These are phyloP conservation scores for Irpex rosettiformis DNA, from an alignment of 1,284 basidiomycete species.

Conservation along the genomic window DNA sequence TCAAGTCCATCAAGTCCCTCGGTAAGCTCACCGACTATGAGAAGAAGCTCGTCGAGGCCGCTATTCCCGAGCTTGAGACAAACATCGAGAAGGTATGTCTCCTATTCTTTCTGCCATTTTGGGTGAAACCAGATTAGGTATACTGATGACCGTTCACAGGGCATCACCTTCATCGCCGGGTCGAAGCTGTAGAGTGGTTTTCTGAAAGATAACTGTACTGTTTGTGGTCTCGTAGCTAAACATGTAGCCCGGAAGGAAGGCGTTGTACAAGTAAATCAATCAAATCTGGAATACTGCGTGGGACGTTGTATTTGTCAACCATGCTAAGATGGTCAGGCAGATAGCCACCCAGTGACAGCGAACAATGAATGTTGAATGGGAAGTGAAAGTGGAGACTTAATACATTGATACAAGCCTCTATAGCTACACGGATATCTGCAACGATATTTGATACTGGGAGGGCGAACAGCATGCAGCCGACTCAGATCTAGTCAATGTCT, in stretches of 20 bases:
- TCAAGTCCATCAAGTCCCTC: constrained; percentile 76
- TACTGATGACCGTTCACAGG: constrained; percentile 11
- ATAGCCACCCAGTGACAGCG: neutral
- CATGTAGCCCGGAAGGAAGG: neutral
- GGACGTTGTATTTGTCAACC: too few relatives aligned
- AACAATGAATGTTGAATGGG: neutral
- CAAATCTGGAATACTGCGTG: too few relatives aligned
- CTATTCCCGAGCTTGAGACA: constrained; percentile 74
- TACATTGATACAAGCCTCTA: constrained; percentile 19
- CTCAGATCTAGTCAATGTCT: constrained; percentile 41
- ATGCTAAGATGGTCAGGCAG: too few relatives aligned
- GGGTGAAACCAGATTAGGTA: neutral
- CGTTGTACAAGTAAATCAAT: constrained; percentile 1
- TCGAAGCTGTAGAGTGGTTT: constrained; percentile 22
- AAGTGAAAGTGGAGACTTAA: constrained; percentile 10
- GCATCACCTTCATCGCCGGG: constrained; percentile 18
- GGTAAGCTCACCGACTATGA: constrained; percentile 75
- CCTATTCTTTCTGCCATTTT: too few relatives aligned
- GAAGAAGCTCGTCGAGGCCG: constrained; percentile 71
- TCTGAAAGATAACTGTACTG: neutral
- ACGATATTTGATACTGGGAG: constrained; percentile 6
- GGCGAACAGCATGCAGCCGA: neutral
- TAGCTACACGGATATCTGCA: constrained; percentile 16
- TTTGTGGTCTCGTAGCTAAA: neutral
- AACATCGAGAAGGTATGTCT: constrained; percentile 72